Evolutionary conservation across 495 filamentous ascomycete genomes (phyloP), one percentile per base, ranked within the genome.

Genomic region (Talaromyces ruber): DNA sequence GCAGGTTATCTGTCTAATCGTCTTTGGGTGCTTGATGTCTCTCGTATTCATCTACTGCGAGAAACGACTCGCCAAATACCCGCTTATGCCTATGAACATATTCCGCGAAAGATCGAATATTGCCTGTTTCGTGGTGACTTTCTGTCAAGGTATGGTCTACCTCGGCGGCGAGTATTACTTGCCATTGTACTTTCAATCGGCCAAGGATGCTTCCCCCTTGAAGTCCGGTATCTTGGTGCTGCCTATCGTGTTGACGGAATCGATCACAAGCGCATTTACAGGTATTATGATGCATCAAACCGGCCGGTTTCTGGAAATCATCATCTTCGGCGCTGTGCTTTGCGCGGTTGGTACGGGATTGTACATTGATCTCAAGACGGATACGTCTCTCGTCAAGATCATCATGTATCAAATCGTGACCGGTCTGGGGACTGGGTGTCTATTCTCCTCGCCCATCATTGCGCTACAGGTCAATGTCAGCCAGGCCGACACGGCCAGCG

Each of bases 401-500:
- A 64, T 84, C 58, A 70, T 67, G 3, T 86, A 74, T 68, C 86
- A 90, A 65, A 78, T 91, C 55, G 67, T 92, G 26, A 80, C 83
- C 5, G 91, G 89, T 21, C 60, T 75, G 1, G 80, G 80, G 1
- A 73, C 73, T 3, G 80, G 79, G 3, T 68, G 81, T 24, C 72
- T 80, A 25, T 81, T 82, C 67, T 67, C 74, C 67, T 76, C 87
- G 0, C 91, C 92, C 0, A 81, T 95, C 34, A 87, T 96, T 50
- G 90, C 92, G 0, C 74, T 96, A 1, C 91, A 94, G 64, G 82
- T 84, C n/a, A 80, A 80, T 26, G 84, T 92, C 60, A 73, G 81
- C 1, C 84, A 85, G 26, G 76, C 80, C 6, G 89, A 95, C 55
- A 88, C 88, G 16, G 92, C 87, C 0, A 84, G 88, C 0, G 92